Evolutionary conservation across 2,329 filamentous ascomycete genomes (phyloP), one percentile per base, ranked within the genome.

Genomic region (Aspergillus caelatus): DNA sequence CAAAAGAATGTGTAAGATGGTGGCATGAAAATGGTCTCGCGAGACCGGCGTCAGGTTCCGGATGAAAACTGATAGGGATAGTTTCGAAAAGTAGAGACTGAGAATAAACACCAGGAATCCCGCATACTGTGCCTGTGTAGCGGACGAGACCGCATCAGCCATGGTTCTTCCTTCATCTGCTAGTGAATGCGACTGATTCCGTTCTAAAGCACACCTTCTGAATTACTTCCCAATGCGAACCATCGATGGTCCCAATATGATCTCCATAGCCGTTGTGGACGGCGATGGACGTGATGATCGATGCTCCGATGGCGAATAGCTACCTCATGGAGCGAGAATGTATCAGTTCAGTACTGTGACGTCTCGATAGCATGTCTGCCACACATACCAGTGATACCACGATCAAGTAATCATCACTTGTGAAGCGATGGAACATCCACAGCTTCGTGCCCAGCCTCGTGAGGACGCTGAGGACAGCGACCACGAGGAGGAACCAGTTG

Each of bases 1-100:
- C 26, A 68, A 61, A 9, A 67, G 60, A 3, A 36, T 46, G 43
- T 67, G 67, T 46, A 68, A 61, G 2, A 60, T 36, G 30, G 54
- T 54, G 19, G 67, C 67, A 52, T 67, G 61, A 28, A 57, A 52
- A 28, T 68, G 64, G 53, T 72, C 68, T 55, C 66, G 67, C 23
- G 53, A 52, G 0, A 62, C 61, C 19, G 68, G 68, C 8, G 70
- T 69, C 16, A 72, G 59, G 30, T 61, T 66, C 12, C 67, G 61
- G 36, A 72, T 68, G 48, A 72, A 72, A 4, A 61, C 41, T 8
- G 65, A 66, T n/a, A 72, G 58, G 2, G 71, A 72, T 46, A 72
- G 52, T 53, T 72, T 71, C 10, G 71, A 72, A 39, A 71, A 58
- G 12, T 52, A 60, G 21, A 72, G 64, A 43, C 70, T 69, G 2